A percentile compares a stretch with the other conserved stretches of the same genome.
phyloP scores from a whole-genome alignment of 2,329 filamentous ascomycete species.

The Emmonsia crescens region DNA sequence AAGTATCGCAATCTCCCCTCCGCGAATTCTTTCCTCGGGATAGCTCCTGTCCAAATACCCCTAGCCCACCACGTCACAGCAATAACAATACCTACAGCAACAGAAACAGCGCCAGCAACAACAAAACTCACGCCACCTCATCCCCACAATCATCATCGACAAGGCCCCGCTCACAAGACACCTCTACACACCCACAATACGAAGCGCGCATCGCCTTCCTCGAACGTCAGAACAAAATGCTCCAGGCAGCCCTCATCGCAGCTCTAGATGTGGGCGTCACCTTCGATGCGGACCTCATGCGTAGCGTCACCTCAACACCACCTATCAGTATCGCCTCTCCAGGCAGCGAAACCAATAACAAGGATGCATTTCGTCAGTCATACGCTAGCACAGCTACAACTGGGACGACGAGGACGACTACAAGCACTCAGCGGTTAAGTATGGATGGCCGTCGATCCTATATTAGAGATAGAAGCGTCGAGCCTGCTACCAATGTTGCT shows the following conservation, averaged over 20 bases:
- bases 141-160: slow-evolving; percentile 1
- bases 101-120: neutral
- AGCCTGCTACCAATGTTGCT: neutral
- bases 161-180: slow-evolving; percentile 9
- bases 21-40: neutral
- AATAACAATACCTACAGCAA: neutral
- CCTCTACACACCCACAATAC: slow-evolving; percentile 18
- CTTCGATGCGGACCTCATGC: slow-evolving; percentile 16
- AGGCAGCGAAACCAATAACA: neutral
- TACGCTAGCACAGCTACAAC: neutral
- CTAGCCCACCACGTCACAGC: neutral
- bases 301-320: neutral
- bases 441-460: slow-evolving; percentile 1
- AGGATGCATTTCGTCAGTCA: neutral
- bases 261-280: slow-evolving; percentile 29
- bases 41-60: slow-evolving; percentile 6
- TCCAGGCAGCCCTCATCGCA: slow-evolving; percentile 32
- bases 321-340: neutral
- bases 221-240: slow-evolving; percentile 33
- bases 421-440: neutral
- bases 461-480: neutral
- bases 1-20: neutral
- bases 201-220: slow-evolving; percentile 30
- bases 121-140: slow-evolving; percentile 11
- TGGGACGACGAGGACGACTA: neutral